Conservation (phyloP, 495 filamentous ascomycete species). For the Annulohypoxylon stygium region DNA sequence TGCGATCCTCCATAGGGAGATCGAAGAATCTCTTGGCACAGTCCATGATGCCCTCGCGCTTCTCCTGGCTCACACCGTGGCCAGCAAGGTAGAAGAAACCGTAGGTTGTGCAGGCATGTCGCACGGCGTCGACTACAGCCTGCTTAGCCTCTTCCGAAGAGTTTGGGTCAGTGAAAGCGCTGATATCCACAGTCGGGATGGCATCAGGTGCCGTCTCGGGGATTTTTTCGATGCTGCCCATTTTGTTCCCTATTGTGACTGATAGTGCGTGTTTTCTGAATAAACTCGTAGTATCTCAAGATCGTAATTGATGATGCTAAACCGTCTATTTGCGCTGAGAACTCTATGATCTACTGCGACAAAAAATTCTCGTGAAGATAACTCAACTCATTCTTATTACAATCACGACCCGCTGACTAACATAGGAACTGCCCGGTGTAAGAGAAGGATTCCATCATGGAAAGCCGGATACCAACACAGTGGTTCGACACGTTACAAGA, state of each 20-base stretch:
- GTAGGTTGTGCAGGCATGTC: constrained; percentile 63
- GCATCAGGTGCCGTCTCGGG: constrained; percentile 32
- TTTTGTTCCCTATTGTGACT: constrained; percentile 31
- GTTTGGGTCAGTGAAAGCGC: constrained; percentile 50
- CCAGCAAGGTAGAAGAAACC: constrained; percentile 62
- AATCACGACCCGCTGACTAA: constrained; percentile 21
- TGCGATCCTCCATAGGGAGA: constrained; percentile 62
- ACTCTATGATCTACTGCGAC: neutral
- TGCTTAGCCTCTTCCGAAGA: constrained; percentile 32
- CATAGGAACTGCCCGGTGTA: constrained; percentile 11
- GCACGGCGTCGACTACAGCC: constrained; percentile 40
- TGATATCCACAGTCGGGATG: constrained; percentile 53
- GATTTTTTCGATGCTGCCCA: constrained; percentile 41
- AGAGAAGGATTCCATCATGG: constrained; percentile 16
- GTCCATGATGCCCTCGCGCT: constrained; percentile 53
- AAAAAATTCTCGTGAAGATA: constrained; percentile 1
- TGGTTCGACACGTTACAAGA: constrained; percentile 31
- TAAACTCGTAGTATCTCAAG: neutral
- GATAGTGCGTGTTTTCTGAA: constrained; percentile 2
- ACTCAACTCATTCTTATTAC: constrained; percentile 25
- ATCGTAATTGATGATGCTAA: neutral
- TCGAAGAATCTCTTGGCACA: constrained; percentile 62
- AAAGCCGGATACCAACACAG: constrained; percentile 17
- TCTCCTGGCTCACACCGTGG: constrained; percentile 43
- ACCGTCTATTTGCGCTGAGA: neutral